Base-by-base conservation (phyloP, 176 grass and related monocot species). In the Oryza punctata region DNA sequence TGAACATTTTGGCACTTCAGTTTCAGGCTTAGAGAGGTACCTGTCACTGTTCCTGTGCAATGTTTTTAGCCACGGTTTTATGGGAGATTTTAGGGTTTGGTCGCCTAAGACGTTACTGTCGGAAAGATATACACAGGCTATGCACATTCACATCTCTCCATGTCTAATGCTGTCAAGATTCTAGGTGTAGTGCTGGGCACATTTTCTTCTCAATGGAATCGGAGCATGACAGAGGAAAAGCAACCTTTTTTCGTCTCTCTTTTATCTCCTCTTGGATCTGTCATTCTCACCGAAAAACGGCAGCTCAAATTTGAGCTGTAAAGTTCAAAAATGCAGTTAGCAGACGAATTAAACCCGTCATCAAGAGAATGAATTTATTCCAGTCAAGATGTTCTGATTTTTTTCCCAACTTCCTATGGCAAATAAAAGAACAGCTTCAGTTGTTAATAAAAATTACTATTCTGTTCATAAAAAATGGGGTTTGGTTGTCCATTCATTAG, bases 71-170 rank as follows among this genome's bases (percentile, higher is more conserved):
- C 21, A 82, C 72, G 59, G 63, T 67, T 75, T 8, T 35, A 33
- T 69, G 2, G 30, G 60, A 47, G 29, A 68, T 29, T 70, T 83
- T 60, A 89, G 52, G 76, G 52, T 79, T 72, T 52, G 33, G 66
- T 80, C 47, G 84, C 59, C 4, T 23, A 71, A 45, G 65, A 45
- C 12, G 69, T 92, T 86, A 59, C 84, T 84, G 25, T 90, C 50
- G 29, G 19, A 70, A 16, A 57, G 69, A 63, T 79, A 69, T 72
- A 83, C 66, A 10, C 66, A 10, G 19, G 73, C 2, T 1, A 65
- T 82, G 73, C 32, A 26, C 27, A n/a, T 12, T 68, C 79, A 78
- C 67, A 82, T 75, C 84, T 63, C 33, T 67, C 64, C 59, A 5
- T 67, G n/a, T 59, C 74, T 44, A 45, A 63, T 49, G 73, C 35